A percentile compares a stretch with the other conserved stretches of the same genome.
Evolutionary conservation across 2,329 filamentous ascomycete species (phyloP).

Genomic region (Biscogniauxia mediterranea): DNA sequence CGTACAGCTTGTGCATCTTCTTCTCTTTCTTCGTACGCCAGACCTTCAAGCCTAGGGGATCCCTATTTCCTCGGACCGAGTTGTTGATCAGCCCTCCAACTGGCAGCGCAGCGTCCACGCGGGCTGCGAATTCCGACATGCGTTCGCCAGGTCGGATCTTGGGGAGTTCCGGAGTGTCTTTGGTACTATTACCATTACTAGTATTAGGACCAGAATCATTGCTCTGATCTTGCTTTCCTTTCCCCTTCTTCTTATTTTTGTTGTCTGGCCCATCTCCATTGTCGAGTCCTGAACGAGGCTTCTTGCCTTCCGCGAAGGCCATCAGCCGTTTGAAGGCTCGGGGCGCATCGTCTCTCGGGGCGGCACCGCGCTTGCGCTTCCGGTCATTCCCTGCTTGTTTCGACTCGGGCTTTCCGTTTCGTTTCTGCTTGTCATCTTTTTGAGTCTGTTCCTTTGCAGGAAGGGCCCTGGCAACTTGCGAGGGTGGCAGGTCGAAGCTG

Average conservation of each 20-base stretch:
- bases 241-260: constrained; percentile 32
- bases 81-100: constrained; percentile 68
- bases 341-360: constrained; percentile 73
- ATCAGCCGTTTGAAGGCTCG: constrained; percentile 85
- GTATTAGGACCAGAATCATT: not conserved
- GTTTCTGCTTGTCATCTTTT: constrained; percentile 35
- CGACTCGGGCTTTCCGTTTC: constrained; percentile 30
- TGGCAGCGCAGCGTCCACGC: constrained; percentile 83
- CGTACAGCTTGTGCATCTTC: constrained; percentile 76
- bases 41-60: constrained; percentile 63
- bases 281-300: constrained; percentile 64
- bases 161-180: constrained; percentile 42
- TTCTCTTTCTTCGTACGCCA: constrained; percentile 80
- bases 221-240: constrained; percentile 10
- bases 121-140: constrained; percentile 74
- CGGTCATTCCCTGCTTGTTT: constrained; percentile 39
- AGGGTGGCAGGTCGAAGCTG: constrained; percentile 51
- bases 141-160: constrained; percentile 82
- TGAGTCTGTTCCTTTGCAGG: constrained; percentile 39
- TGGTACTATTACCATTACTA: not conserved
- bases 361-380: constrained; percentile 47
- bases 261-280: constrained; percentile 54
- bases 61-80: constrained; percentile 58
- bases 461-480: constrained; percentile 50
- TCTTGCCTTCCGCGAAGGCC: constrained; percentile 66